Base-by-base conservation (phyloP, 257 asterid species). In the Schizonepeta tenuifolia region DNA sequence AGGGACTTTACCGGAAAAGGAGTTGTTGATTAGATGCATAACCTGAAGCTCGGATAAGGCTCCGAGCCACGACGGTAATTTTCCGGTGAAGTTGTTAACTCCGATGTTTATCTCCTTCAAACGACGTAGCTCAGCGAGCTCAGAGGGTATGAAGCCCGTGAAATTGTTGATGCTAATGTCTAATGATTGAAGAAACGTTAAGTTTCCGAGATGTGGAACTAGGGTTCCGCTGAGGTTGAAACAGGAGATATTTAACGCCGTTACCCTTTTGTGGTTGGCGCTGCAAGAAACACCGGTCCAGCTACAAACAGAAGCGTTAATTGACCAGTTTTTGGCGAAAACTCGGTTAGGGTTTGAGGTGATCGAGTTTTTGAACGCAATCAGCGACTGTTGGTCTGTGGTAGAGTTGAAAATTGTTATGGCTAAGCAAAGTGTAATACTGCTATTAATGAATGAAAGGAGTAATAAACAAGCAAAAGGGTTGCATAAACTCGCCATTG, bases 231-330 rank as follows among this genome's bases (percentile, higher is more conserved):
- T 7, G 13, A 22, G 62, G 36, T 24, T 24, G 17, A 55, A 55
- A 10, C 62, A 9, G 36, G 62, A 55, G 62, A 55, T 11, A 4
- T 35, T 60, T 15, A 60, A 8, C 13, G 47, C 66, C 26, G 66
- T 60, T 1, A 60, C 58, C 26, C 58, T 15, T 7, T 10, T 0
- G 15, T 33, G 66, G n/a, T n/a, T n/a, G n/a, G n/a, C n/a, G n/a
- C n/a, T n/a, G n/a, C n/a, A n/a, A n/a, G n/a, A n/a, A n/a, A 62
- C 68, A 2, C 66, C 66, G 6, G 33, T 35, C 66, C 66, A 60
- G 47, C 26, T 31, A 7, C 66, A 60, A 35, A 60, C 12, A 6
- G 46, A 33, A 6, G 66, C 6, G 26, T 12, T 6, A 1, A 4
- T 1, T 36, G 62, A 55, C 36, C 62, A 55, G 9, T 55, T 55